Evolutionary conservation across 495 filamentous ascomycete genomes (phyloP), one percentile per base, ranked within the genome.

Genomic region (Penicillium malachiteum): DNA sequence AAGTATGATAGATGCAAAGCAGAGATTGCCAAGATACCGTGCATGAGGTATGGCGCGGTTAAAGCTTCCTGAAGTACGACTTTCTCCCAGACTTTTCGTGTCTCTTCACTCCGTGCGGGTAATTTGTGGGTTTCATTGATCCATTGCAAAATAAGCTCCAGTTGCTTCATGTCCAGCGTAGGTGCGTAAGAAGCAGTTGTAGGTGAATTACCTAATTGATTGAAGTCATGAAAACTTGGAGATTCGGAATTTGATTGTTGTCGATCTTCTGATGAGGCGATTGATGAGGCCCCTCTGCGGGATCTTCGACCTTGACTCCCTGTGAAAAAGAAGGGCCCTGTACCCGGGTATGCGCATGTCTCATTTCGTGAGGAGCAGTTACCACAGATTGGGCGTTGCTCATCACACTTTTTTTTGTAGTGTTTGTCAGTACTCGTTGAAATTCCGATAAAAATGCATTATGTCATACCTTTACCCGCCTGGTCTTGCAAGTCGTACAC

Each of bases 51-150:
- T 5, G 65, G 63, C 7, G 67, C 47, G 13, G 63, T 50, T 7
- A 75, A 59, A 9, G 72, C 74, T 46, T 76, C 58, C 26, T 71
- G 56, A 5, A 74, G 67, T 7, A 77, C 59, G 4, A 54, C 34
- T 13, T 57, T 48, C 16, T 68, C 54, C 74, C 74, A 78, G 1
- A 66, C 39, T 10, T 59, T 48, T 30, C 55, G 38, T 7, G 61
- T 65, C 34, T 63, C 59, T 32, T 58, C 53, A 18, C 54, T 64
- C 4, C 64, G 57, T 3, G 63, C 52, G 18, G 60, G 52, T 8
- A 66, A 39, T 44, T 50, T 51, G 33, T 63, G 63, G 0, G 66
- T 68, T 35, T 62, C 50, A 7, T 55, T 55, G 7, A 62, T 58
- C 66, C 66, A 68, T 34, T 66, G 63, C 2, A 68, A 17, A 1